These are phyloP conservation scores for Diutina scorzettiae DNA, from an alignment of 1,139 yeast species.

Conservation along the genomic window DNA sequence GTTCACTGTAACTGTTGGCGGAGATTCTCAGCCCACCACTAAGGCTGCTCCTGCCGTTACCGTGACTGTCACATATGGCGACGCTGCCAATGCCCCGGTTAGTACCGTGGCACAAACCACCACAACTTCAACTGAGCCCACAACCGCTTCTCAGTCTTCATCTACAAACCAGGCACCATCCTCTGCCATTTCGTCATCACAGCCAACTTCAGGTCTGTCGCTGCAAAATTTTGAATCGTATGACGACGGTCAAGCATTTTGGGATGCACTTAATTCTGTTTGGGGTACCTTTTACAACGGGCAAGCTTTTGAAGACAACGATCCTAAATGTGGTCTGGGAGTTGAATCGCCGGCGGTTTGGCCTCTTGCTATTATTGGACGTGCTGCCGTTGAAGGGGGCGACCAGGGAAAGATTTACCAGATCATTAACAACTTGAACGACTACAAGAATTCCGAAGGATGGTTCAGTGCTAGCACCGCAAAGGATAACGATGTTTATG, in stretches of 20 bases:
- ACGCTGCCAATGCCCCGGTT: constrained; percentile 1
- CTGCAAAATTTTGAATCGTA: background rate
- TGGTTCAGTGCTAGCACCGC: constrained; percentile 24
- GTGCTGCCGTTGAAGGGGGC: background rate
- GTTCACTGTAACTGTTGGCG: background rate
- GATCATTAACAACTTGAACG: constrained; percentile 4
- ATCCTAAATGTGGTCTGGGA: background rate
- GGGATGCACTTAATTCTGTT: background rate
- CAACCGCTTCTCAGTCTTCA: background rate
- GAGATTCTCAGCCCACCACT: background rate
- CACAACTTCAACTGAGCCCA: background rate
- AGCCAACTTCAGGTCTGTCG: too few relatives aligned
- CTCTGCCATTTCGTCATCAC: background rate
- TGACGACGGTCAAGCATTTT: background rate
- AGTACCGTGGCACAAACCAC: background rate
- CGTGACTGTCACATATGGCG: background rate
- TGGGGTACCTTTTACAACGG: background rate
- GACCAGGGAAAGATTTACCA: background rate
- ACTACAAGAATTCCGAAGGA: constrained; percentile 11
- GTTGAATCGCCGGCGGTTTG: background rate
- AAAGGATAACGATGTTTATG: constrained; percentile 19
- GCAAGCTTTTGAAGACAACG: background rate
- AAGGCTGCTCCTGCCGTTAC: background rate
- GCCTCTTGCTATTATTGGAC: background rate
- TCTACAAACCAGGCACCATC: background rate